Evolutionary conservation across 2,329 filamentous ascomycete genomes (phyloP).

Genomic region (Fusarium aywerte): DNA sequence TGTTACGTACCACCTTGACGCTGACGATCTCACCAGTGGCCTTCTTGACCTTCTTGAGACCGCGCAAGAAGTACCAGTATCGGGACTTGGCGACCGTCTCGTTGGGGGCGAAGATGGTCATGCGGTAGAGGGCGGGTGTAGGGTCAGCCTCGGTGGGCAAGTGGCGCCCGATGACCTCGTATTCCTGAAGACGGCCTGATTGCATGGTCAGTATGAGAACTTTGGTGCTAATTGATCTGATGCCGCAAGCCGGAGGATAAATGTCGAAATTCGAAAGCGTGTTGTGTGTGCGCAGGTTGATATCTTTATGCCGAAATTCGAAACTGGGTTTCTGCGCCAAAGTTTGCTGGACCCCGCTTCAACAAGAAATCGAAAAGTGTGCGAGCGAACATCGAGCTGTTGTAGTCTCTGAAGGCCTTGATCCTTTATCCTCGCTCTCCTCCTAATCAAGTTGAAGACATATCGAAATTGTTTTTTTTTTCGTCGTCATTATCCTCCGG

Average conservation of each 20-base stretch:
- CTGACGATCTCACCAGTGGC: conserved; percentile 98
- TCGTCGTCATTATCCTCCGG: conserved; percentile 36
- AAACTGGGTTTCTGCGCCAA: conserved; percentile 8
- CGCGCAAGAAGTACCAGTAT: conserved; percentile 99
- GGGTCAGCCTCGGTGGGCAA: conserved; percentile 97
- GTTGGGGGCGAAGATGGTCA: conserved; percentile 99
- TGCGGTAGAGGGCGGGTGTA: conserved; percentile 98
- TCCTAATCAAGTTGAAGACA: conserved; percentile 14
- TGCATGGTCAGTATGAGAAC: conserved; percentile 48
- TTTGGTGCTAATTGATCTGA: conserved; percentile 13
- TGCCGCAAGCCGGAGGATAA: conserved; percentile 24
- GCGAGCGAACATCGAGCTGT: neutral
- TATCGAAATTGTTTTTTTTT: conserved; percentile 36
- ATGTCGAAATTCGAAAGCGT: conserved; percentile 16
- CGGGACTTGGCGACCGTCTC: conserved; percentile 98
- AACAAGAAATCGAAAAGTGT: neutral
- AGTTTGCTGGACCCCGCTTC: neutral
- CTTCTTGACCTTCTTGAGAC: conserved; percentile 99
- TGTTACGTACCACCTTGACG: conserved; percentile 85
- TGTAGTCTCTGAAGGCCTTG: neutral
- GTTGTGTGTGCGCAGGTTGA: conserved; percentile 6
- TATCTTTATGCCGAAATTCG: conserved; percentile 22
- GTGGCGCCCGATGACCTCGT: conserved; percentile 99
- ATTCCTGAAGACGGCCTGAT: conserved; percentile 98
- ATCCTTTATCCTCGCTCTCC: conserved; percentile 15